A percentile compares a stretch with the other conserved stretches of the same genome.
These are phyloP conservation scores for Pseudocercospora pini-densiflorae DNA, from an alignment of 2,329 filamentous ascomycete species.

Conservation along the genomic window DNA sequence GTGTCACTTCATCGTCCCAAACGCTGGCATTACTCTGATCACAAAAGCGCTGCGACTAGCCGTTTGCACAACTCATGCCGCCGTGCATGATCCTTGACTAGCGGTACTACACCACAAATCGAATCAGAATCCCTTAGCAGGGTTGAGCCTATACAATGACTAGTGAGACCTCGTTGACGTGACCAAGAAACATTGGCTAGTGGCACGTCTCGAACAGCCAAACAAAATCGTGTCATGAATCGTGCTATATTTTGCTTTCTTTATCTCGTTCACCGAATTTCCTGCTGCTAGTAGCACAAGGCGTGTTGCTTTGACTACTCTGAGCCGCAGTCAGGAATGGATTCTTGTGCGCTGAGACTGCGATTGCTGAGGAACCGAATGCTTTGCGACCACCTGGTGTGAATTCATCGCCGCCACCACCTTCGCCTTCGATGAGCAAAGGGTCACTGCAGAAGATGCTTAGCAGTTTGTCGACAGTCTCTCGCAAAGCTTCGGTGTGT, in stretches of 20 bases:
- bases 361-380: constrained; percentile 30
- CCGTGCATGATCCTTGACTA: neutral
- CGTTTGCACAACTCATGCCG: neutral
- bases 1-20: neutral
- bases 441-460: constrained; percentile 52
- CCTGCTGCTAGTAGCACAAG: constrained; percentile 7
- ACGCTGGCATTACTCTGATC: neutral
- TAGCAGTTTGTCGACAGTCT: constrained; percentile 54
- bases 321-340: constrained; percentile 21
- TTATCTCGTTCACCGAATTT: constrained; percentile 2
- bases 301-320: constrained; percentile 26
- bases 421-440: constrained; percentile 30
- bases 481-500: constrained; percentile 50
- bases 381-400: constrained; percentile 39
- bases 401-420: constrained; percentile 24
- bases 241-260: neutral
- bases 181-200: constrained; percentile 17
- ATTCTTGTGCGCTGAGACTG: constrained; percentile 17
- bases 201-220: constrained; percentile 15
- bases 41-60: no score
- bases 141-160: neutral
- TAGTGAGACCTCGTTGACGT: constrained; percentile 22
- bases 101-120: neutral
- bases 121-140: neutral
- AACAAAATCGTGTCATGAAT: constrained; percentile 3